Base-by-base conservation (phyloP, 768 basidiomycete genomes). In the Macrolepiota dolichaula region DNA sequence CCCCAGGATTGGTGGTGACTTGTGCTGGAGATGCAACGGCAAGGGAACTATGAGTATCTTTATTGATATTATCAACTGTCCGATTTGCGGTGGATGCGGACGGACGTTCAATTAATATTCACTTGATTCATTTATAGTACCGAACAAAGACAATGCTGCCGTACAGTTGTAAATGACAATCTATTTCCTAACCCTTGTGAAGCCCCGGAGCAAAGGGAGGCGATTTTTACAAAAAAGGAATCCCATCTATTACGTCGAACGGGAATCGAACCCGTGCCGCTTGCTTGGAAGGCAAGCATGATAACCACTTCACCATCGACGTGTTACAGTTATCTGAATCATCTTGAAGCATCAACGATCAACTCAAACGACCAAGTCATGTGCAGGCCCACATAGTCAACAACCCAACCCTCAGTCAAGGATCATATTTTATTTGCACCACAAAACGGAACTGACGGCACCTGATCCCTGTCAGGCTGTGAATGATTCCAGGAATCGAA, bases 221-320 rank as follows among this genome's bases (percentile, higher is more conserved):
- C n/a, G n/a, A n/a, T n/a, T n/a, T n/a, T 32, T 32, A 3, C 7
- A 3, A 17, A 44, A 44, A 44, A 44, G n/a, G 19, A 44, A 17
- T 44, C 19, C 17, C 9, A 54, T 35, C 25, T 19, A 55, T 17
- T 58, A 58, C 57, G 57, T 51, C 57, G 57, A 59, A 59, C 57
- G 57, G 57, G 57, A 59, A 59, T 59, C 57, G 57, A 59, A 59
- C 57, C 57, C 57, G 57, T 59, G 57, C 57, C 57, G 57, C 57
- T 59, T 59, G 57, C 57, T 59, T 89, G 88, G 88, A 89, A 89
- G 88, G 87, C 88, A 89, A 89, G 89, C 87, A 91, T 90, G 88
- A 89, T 90, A 90, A 89, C 89, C 88, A 81, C 86, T 90, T 90
- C 89, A 90, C 89, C 88, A 90, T 87, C 78, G 77, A 77, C 72